A percentile compares a stretch with the other conserved stretches of the same genome.
phyloP scores from a whole-genome alignment of 2,329 filamentous ascomycete species.

The Myriosclerotinia duriaeana region DNA sequence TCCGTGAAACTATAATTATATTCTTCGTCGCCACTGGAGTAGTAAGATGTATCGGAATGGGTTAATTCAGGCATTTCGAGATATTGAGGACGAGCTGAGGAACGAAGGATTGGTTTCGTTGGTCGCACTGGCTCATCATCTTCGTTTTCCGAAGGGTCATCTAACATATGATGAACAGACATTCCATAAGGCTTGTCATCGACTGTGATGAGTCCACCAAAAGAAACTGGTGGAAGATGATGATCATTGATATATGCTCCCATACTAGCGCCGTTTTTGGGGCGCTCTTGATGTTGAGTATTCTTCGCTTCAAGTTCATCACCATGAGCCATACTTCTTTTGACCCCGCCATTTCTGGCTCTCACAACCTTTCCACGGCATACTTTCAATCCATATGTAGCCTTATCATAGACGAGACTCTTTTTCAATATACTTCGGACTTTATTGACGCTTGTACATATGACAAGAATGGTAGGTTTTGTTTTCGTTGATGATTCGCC shows the following conservation, averaged over 20 bases:
- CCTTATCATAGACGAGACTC: slow-evolving; percentile 66
- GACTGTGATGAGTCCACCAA: slow-evolving; percentile 82
- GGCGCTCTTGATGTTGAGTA: slow-evolving; percentile 73
- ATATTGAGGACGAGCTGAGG: slow-evolving; percentile 30
- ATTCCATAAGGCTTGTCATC: slow-evolving; percentile 86
- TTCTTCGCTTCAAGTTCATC: slow-evolving; percentile 57
- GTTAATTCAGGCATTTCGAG: slow-evolving; percentile 43
- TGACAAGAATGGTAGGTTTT: slow-evolving; percentile 71
- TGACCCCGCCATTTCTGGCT: slow-evolving; percentile 51
- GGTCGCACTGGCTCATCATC: slow-evolving; percentile 43
- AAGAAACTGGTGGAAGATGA: slow-evolving; percentile 86
- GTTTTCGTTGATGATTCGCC: slow-evolving; percentile 66
- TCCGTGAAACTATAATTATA: slow-evolving; percentile 62
- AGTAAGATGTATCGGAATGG: slow-evolving; percentile 36
- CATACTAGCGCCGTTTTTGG: slow-evolving; percentile 85
- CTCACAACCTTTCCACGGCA: slow-evolving; percentile 67
- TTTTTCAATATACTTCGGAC: slow-evolving; percentile 70
- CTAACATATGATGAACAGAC: slow-evolving; percentile 96
- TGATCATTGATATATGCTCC: slow-evolving; percentile 83
- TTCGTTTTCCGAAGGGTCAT: slow-evolving; percentile 58
- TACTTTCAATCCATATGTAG: slow-evolving; percentile 66
- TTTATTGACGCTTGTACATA: slow-evolving; percentile 72
- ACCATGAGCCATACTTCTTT: slow-evolving; percentile 46
- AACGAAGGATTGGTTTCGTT: slow-evolving; percentile 38
- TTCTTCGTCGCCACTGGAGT: slow-evolving; percentile 49